These are phyloP conservation scores for Aspergillus ustus DNA, from an alignment of 2,329 filamentous ascomycete species.

Conservation along the genomic window DNA sequence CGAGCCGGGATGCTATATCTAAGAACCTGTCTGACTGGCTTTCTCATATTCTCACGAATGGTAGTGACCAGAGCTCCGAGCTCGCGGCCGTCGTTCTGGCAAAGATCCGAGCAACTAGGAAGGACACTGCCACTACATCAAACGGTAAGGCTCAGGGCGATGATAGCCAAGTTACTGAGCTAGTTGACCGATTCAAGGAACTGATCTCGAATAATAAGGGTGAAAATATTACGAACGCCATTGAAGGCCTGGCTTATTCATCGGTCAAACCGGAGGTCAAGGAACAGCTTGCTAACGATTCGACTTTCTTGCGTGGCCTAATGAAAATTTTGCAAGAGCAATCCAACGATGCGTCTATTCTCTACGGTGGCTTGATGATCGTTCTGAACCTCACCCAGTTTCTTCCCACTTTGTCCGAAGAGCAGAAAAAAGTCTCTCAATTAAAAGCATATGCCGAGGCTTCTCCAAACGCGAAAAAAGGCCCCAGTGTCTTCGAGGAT, in stretches of 20 bases:
- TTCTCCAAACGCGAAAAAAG: conserved; percentile 69
- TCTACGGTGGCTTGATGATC: conserved; percentile 86
- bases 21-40: conserved; percentile 89
- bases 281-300: conserved; percentile 74
- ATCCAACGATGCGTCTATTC: conserved; percentile 68
- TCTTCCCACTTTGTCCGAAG: conserved; percentile 76
- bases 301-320: conserved; percentile 70
- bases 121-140: conserved; percentile 33
- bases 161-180: conserved; percentile 55
- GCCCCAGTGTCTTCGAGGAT: conserved; percentile 70
- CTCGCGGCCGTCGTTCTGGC: conserved; percentile 74
- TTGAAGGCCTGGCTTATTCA: conserved; percentile 91
- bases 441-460: conserved; percentile 94
- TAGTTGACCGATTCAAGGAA: conserved; percentile 60
- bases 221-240: conserved; percentile 70
- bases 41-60: conserved; percentile 77
- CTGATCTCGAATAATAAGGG: conserved; percentile 47
- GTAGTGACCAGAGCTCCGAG: conserved; percentile 58
- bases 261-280: conserved; percentile 86
- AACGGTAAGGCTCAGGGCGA: conserved; percentile 41
- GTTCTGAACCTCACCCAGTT: conserved; percentile 85
- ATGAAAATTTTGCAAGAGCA: conserved; percentile 56
- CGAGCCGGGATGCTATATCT: conserved; percentile 80
- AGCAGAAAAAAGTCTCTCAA: conserved; percentile 89
- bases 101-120: conserved; percentile 57